Conservation (phyloP, 768 basidiomycete genomes). For the Suillus discolor region DNA sequence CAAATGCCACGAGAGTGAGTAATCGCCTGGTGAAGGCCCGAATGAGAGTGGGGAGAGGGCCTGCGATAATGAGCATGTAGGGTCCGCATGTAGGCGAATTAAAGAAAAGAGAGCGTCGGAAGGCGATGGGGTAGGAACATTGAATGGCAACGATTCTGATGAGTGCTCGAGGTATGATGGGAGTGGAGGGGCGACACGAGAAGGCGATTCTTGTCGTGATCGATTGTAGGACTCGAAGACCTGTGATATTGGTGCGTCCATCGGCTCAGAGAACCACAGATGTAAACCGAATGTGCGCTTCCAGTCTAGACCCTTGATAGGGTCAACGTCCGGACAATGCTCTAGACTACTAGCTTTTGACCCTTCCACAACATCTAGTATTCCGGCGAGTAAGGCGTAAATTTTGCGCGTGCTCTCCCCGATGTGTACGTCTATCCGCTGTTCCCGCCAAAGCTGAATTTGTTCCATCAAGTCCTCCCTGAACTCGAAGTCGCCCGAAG, state of each 20-base stretch:
- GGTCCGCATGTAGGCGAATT: constrained; percentile 76
- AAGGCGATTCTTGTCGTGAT: constrained; percentile 37
- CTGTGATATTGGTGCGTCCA: constrained; percentile 70
- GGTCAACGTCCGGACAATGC: constrained; percentile 57
- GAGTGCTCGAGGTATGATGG: constrained; percentile 57
- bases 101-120: constrained; percentile 81
- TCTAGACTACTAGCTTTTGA: constrained; percentile 52
- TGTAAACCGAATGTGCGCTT: constrained; percentile 89
- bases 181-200: constrained; percentile 52
- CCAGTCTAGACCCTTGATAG: constrained; percentile 86
- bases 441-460: constrained; percentile 79
- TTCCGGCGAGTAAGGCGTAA: constrained; percentile 84
- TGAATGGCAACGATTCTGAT: constrained; percentile 37
- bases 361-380: constrained; percentile 60
- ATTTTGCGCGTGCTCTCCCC: constrained; percentile 70
- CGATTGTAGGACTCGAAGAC: constrained; percentile 66
- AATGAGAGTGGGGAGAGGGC: constrained; percentile 76
- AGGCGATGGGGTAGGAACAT: constrained; percentile 44
- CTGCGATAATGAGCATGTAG: constrained; percentile 66
- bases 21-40: constrained; percentile 74
- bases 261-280: constrained; percentile 82
- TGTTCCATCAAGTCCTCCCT: constrained; percentile 74
- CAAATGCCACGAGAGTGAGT: constrained; percentile 88
- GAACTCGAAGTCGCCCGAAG: constrained; percentile 76
- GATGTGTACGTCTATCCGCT: constrained; percentile 72